Base-by-base conservation (phyloP, 208 protist species). In the Novymonas esmeraldas region DNA sequence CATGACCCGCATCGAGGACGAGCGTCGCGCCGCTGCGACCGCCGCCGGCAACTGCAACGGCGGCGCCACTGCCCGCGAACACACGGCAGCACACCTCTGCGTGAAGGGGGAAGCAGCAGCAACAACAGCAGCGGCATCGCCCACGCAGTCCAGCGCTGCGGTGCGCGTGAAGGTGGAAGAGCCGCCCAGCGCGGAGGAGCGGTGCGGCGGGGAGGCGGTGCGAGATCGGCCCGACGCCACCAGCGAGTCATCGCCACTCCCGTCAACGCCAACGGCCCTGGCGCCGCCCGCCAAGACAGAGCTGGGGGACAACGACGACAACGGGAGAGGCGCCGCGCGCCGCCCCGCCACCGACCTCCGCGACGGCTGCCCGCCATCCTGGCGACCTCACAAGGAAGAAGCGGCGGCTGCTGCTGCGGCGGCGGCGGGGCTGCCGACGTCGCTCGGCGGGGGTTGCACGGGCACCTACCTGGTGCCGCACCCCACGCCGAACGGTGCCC, bases 381-480 rank as follows among this genome's bases (percentile, higher is more conserved):
- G 68, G 68, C 16, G 41, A 5, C 45, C 52, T 10, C 36, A 55
- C 31, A 74, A 67, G 18, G 9, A 26, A 7, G 54, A 44, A 44
- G 34, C 54, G n/a, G 54, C n/a, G n/a, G n/a, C n/a, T n/a, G n/a
- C n/a, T n/a, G n/a, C n/a, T n/a, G n/a, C n/a, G n/a, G n/a, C n/a
- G n/a, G n/a, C n/a, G n/a, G n/a, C 31, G 26, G 14, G 18, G 34
- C n/a, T 7, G 28, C 36, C 31, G 29, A 29, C 1, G 34, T 41
- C 54, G 54, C 22, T 7, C 10, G 54, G 4, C 9, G 28, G 52
- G 44, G 7, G 5, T 1, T 65, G 64, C 31, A 70, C 69, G 22
- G 70, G 70, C 29, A 62, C 62, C 20, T 76, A 76, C 48, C 31
- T 76, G 9, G 42, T 65, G 5, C 70, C 70, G 18, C 58, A 45